phyloP scores from a whole-genome alignment of 331 rosid genomes.

The Quercus phellos region DNA sequence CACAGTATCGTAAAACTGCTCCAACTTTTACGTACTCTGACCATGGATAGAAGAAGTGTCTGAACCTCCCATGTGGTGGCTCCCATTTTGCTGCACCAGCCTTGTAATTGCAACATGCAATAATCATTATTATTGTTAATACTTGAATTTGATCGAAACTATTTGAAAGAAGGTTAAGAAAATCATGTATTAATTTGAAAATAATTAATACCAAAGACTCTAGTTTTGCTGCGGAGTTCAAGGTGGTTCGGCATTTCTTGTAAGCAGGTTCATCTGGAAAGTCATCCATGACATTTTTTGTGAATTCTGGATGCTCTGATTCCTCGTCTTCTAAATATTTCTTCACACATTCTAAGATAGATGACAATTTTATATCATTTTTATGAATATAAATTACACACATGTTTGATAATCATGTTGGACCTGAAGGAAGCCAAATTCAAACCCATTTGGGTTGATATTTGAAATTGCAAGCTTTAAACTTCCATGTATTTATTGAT shows the following conservation, averaged over 20 bases:
- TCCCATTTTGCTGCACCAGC: constrained; percentile 81
- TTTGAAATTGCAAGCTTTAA: not conserved
- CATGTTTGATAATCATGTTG: not conserved
- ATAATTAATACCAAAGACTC: constrained; percentile 43
- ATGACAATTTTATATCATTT: not conserved
- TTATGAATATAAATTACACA: not conserved
- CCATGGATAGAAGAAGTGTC: constrained; percentile 68
- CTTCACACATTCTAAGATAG: constrained; percentile 49
- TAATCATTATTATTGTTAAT: not conserved
- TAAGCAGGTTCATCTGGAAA: constrained; percentile 64
- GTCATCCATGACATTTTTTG: constrained; percentile 46
- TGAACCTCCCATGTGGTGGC: constrained; percentile 79
- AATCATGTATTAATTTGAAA: not conserved
- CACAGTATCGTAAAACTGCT: constrained; percentile 61
- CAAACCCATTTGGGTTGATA: too few relatives aligned
- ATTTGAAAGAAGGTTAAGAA: not conserved
- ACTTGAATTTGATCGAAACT: not conserved
- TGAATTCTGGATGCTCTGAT: constrained; percentile 33
- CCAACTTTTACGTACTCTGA: constrained; percentile 59
- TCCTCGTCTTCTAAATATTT: constrained; percentile 58
- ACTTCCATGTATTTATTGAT: not conserved
- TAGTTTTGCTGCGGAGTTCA: constrained; percentile 62
- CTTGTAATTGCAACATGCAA: constrained; percentile 19
- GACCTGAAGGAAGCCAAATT: too few relatives aligned
- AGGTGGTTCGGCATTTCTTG: constrained; percentile 47